A percentile compares a stretch with the other conserved stretches of the same genome.
Evolutionary conservation across 2,329 filamentous ascomycete genomes (phyloP).

Genomic region (Botrytis byssoidea): DNA sequence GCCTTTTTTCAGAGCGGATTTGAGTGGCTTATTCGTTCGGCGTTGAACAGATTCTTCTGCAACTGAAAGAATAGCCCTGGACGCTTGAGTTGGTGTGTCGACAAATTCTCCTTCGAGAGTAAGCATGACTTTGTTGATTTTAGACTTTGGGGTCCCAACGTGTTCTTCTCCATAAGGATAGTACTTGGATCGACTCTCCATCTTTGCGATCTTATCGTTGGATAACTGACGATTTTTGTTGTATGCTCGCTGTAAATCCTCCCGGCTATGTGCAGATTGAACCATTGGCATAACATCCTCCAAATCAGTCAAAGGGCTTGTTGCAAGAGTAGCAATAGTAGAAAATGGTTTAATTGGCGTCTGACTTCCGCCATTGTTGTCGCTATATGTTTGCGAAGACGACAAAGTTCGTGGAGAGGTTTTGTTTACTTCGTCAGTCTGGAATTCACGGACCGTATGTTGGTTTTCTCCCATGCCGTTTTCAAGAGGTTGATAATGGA

Average conservation of each 20-base stretch:
- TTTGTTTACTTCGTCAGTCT: neutral
- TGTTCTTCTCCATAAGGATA: neutral
- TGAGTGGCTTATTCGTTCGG: conserved; percentile 13
- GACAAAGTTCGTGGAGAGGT: neutral
- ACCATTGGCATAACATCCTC: conserved; percentile 12
- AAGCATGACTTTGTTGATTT: neutral
- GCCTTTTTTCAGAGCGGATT: conserved; percentile 24
- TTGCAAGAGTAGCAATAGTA: neutral
- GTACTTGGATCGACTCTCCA: conserved; percentile 5
- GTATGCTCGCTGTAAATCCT: conserved; percentile 15
- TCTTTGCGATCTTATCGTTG: neutral
- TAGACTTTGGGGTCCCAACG: neutral
- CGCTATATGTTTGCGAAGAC: neutral
- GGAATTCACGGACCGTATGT: neutral
- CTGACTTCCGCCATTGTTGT: neutral
- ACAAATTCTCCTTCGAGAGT: neutral
- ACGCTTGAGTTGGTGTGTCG: neutral
- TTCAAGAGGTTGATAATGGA: neutral
- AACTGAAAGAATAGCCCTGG: neutral
- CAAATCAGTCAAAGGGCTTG: conserved; percentile 18
- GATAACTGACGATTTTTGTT: neutral
- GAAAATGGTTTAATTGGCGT: conserved; percentile 20
- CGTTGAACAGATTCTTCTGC: conserved; percentile 17
- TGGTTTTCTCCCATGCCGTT: neutral
- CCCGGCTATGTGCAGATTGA: conserved; percentile 3